phyloP scores from a whole-genome alignment of 495 filamentous ascomycete genomes.

The Annulohypoxylon bovei region DNA sequence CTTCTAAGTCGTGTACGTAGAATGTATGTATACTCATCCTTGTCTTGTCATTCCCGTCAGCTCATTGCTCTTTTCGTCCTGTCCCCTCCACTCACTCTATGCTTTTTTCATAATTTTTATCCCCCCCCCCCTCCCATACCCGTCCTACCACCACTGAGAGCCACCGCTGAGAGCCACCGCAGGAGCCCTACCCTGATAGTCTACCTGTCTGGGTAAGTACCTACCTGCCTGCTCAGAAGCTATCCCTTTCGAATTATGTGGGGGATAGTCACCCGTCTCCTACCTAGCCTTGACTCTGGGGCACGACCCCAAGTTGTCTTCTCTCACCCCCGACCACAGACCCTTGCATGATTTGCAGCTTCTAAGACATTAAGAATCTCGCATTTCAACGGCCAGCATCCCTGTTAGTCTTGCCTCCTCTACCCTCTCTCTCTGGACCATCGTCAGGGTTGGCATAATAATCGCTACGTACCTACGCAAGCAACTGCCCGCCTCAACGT shows the following conservation, averaged over 20 bases:
- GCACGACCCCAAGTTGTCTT: slow-evolving; percentile 38
- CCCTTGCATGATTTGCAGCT: slow-evolving; percentile 52
- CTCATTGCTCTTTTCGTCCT: slow-evolving; percentile 36
- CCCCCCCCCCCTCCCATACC: slow-evolving; percentile 6
- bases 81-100: slow-evolving; percentile 15
- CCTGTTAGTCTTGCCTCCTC: slow-evolving; percentile 38
- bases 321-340: slow-evolving; percentile 40
- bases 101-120: slow-evolving; percentile 27
- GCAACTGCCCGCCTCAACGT: slow-evolving; percentile 42
- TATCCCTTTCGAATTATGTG: slow-evolving; percentile 40
- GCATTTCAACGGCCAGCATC: slow-evolving; percentile 49
- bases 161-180: slow-evolving; percentile 17
- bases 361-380: slow-evolving; percentile 46
- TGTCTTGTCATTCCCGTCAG: slow-evolving; percentile 41
- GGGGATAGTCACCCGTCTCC: slow-evolving; percentile 35
- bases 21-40: slow-evolving; percentile 36
- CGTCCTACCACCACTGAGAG: slow-evolving; percentile 11
- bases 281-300: slow-evolving; percentile 32
- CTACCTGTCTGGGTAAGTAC: neutral
- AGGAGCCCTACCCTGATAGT: slow-evolving; percentile 4
- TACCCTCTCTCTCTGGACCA: slow-evolving; percentile 20
- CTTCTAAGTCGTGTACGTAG: slow-evolving; percentile 3
- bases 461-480: slow-evolving; percentile 34
- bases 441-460: slow-evolving; percentile 23
- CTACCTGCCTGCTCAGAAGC: slow-evolving; percentile 1